These are phyloP conservation scores for Euclidium syriacum DNA, from an alignment of 345 rosid species.

Conservation along the genomic window DNA sequence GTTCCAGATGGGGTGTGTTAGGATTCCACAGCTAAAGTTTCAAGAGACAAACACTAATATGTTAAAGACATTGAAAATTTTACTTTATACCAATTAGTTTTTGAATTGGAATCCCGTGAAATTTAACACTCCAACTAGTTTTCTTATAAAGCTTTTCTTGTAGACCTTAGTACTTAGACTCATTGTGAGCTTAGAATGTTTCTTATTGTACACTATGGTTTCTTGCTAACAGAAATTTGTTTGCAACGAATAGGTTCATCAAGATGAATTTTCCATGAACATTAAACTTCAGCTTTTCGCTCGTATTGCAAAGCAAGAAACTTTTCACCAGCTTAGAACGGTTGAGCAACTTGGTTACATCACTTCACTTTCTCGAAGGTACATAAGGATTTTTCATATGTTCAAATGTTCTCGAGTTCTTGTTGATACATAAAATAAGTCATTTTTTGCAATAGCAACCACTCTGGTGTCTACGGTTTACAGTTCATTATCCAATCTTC, in stretches of 20 bases:
- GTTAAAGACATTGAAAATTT: too few relatives aligned
- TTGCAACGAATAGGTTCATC: constrained; percentile 51
- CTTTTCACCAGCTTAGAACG: constrained; percentile 90
- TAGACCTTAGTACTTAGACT: not conserved
- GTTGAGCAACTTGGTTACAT: constrained; percentile 90
- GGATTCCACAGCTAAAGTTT: too few relatives aligned
- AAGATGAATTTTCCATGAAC: constrained; percentile 61
- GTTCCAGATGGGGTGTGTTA: too few relatives aligned
- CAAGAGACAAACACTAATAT: too few relatives aligned
- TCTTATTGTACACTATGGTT: not conserved
- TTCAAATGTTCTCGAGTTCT: not conserved
- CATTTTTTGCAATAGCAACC: constrained; percentile 41
- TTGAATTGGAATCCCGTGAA: too few relatives aligned
- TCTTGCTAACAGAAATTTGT: too few relatives aligned
- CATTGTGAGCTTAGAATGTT: not conserved
- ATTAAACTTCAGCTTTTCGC: constrained; percentile 63
- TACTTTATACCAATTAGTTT: too few relatives aligned
- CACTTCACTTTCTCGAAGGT: constrained; percentile 56
- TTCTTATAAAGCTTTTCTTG: too few relatives aligned
- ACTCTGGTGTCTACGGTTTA: constrained; percentile 63
- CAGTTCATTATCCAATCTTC: constrained; percentile 79
- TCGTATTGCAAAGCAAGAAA: constrained; percentile 64
- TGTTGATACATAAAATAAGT: not conserved
- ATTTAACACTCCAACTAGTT: too few relatives aligned
- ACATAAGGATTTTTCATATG: not conserved